Conservation (phyloP, 257 asterid species). For the Gynochthodes officinalis region DNA sequence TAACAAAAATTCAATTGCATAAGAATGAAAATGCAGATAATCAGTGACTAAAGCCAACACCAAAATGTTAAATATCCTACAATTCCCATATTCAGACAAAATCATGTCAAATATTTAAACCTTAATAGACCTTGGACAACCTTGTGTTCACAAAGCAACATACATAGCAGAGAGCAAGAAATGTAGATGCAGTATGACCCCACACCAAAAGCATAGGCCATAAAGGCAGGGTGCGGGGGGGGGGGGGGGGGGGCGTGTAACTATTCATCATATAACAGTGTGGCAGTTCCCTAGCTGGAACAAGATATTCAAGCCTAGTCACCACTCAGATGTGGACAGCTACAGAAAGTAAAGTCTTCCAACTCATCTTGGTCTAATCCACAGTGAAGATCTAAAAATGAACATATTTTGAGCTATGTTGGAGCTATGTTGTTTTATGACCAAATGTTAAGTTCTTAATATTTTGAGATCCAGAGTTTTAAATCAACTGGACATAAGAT, state of each 20-base stretch:
- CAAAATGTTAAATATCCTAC: too few species aligned
- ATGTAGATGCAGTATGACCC: neutral
- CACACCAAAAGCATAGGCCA: too few species aligned
- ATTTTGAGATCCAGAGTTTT: neutral
- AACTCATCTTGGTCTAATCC: too few species aligned
- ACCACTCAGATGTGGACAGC: too few species aligned
- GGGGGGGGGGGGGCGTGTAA: too few species aligned
- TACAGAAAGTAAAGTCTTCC: too few species aligned
- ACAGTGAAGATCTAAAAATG: too few species aligned
- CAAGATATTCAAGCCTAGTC: too few species aligned
- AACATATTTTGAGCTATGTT: too few species aligned
- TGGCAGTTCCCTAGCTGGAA: too few species aligned
- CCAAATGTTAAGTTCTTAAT: neutral
- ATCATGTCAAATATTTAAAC: neutral
- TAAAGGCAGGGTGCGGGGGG: too few species aligned
- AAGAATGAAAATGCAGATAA: neutral
- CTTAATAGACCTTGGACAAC: neutral
- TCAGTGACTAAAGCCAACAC: neutral
- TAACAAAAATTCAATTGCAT: conserved; percentile 5
- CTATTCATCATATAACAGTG: too few species aligned
- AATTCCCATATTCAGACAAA: neutral
- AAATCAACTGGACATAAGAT: neutral
- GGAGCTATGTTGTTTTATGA: neutral
- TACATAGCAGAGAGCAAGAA: neutral
- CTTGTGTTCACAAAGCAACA: neutral